These are phyloP conservation scores for Astrephomene gubernaculifera DNA, from an alignment of 139 green algal genomes.

Conservation along the genomic window DNA sequence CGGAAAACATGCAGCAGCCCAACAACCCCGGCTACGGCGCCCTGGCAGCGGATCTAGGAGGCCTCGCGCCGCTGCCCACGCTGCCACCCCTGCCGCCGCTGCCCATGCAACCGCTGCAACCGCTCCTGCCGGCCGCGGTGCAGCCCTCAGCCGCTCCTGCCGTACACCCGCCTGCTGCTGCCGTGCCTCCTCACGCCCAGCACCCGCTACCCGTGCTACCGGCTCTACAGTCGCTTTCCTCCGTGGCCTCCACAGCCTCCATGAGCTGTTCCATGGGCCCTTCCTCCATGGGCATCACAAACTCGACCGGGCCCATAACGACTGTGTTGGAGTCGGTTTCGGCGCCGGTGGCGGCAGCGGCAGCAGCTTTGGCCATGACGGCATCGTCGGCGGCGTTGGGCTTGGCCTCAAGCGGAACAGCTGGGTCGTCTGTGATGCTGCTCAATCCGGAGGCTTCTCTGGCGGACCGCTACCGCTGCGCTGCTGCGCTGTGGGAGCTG, in stretches of 20 bases:
- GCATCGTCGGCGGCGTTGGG: neutral
- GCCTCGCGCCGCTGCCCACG: no score
- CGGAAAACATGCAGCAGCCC: neutral
- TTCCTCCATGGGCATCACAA: slow-evolving; percentile 1
- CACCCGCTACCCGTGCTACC: neutral
- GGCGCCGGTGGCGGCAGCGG: neutral
- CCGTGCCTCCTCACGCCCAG: no score
- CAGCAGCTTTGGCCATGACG: neutral
- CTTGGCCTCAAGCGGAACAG: neutral
- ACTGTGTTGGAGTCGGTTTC: neutral
- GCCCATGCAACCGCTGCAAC: neutral
- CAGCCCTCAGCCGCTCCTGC: no score
- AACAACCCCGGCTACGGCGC: neutral
- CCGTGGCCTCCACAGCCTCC: neutral
- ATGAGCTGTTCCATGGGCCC: neutral
- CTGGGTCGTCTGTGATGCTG: neutral
- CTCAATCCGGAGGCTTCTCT: slow-evolving; percentile 2
- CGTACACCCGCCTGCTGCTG: no score
- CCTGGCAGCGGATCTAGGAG: no score
- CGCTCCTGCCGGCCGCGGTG: neutral
- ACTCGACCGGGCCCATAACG: no score
- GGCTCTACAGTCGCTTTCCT: neutral
- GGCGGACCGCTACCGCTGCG: slow-evolving; percentile 55
- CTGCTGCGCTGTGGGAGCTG: slow-evolving; percentile 66
- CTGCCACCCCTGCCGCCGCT: neutral